A percentile compares a stretch with the other conserved stretches of the same genome.
Conservation (phyloP, 805 yeast species). For the Zygotorulaspora sp. region DNA sequence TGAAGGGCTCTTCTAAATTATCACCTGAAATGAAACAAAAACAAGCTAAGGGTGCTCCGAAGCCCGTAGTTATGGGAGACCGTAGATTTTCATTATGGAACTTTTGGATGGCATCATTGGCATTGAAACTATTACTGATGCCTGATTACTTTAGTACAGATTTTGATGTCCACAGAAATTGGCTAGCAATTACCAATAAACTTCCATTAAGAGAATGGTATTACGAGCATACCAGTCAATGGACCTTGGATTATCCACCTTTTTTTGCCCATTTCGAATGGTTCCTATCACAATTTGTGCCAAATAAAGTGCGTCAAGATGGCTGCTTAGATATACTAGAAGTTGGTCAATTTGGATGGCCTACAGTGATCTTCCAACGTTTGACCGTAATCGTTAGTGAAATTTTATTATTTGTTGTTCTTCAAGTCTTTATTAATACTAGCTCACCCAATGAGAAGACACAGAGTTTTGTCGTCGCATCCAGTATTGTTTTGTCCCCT, state of each 20-base stretch:
- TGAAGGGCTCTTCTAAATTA: slow-evolving; percentile 5
- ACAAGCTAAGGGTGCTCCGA: not conserved
- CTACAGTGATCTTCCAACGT: slow-evolving; percentile 82
- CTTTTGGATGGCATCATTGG: slow-evolving; percentile 59
- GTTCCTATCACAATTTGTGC: slow-evolving; percentile 67
- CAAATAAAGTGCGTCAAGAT: slow-evolving; percentile 55
- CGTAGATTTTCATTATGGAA: slow-evolving; percentile 52
- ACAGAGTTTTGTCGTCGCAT: slow-evolving; percentile 65
- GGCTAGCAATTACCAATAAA: slow-evolving; percentile 85
- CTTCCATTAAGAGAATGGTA: slow-evolving; percentile 83
- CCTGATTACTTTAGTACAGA: slow-evolving; percentile 91
- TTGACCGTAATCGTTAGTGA: slow-evolving; percentile 76
- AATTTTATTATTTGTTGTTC: slow-evolving; percentile 57
- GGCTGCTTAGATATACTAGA: slow-evolving; percentile 71
- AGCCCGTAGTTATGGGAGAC: slow-evolving; percentile 8
- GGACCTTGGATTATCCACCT: slow-evolving; percentile 98
- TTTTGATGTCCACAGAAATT: slow-evolving; percentile 94
- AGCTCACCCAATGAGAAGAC: slow-evolving; percentile 38
- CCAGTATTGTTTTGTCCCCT: slow-evolving; percentile 81
- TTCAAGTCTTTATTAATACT: slow-evolving; percentile 65
- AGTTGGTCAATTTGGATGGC: slow-evolving; percentile 64
- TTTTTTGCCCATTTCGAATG: slow-evolving; percentile 95
- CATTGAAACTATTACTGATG: slow-evolving; percentile 57
- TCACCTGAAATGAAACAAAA: too few relatives aligned
- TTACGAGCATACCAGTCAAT: slow-evolving; percentile 65